Base-by-base conservation (phyloP, 1,284 basidiomycete genomes). In the Hymenochaete sp. region DNA sequence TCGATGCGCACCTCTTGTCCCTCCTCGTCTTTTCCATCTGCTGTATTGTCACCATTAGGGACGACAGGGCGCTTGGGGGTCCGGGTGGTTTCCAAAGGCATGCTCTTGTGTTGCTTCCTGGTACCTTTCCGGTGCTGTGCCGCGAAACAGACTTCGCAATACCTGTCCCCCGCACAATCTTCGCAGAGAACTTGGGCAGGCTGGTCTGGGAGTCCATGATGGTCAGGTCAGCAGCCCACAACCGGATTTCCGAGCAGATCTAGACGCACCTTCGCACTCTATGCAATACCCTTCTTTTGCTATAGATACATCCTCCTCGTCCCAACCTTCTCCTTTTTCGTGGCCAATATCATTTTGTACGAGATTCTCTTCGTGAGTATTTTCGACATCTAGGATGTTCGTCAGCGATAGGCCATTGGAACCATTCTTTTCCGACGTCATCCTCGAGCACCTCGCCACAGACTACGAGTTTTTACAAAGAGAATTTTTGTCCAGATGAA, bases 121-220 rank as follows among this genome's bases (percentile, higher is more conserved):
- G 76, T 70, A 13, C 86, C 86, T 55, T 88, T 89, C 40, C 85
- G 68, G 60, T 89, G 86, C 57, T 84, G 83, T 0, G 84, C 74
- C 9, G 81, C 73, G 59, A 82, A 89, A 65, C 86, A 89, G 18
- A 89, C 85, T 59, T 87, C 80, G 51, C 86, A 89, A 56, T 78
- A 89, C 27, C 70, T 62, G 59, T 89, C 85, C 5, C 55, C 62
- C n/a, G 14, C 21, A 57, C 86, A 89, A 8, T 72, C 68, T 56
- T 81, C 76, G 55, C 86, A 89, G 40, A 67, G 61, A 13, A 88
- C 56, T 56, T 85, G 75, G 6, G 83, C 81, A 45, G 86, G 84
- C 62, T 89, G 86, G 66, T 89, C 85, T 89, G 55, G 36, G 39
- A 32, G 45, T 27, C 14, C 24, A 24, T 21, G 4, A 16, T 11